Conservation (phyloP, 345 rosid species). For the Eucalyptus tenuipes region DNA sequence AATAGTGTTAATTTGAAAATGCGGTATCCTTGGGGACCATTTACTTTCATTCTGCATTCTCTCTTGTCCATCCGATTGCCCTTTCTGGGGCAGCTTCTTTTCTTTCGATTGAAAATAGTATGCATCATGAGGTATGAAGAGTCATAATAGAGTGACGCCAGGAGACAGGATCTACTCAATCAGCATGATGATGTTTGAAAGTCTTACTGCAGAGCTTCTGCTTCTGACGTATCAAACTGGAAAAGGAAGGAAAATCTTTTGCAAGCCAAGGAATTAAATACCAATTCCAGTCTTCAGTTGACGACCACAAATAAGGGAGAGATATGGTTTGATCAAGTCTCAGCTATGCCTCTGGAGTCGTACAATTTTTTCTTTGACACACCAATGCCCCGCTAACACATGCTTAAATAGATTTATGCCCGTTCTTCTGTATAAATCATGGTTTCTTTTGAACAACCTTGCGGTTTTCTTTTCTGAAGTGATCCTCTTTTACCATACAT, state of each 20-base stretch:
- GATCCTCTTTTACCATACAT: neutral
- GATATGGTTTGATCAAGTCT: conserved; percentile 90
- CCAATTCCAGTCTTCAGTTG: conserved; percentile 60
- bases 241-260: conserved; percentile 51
- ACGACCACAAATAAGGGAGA: conserved; percentile 54
- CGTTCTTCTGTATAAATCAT: neutral
- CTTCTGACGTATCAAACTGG: conserved; percentile 69
- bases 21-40: neutral
- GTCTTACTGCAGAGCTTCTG: conserved; percentile 50
- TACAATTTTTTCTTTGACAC: conserved; percentile 11
- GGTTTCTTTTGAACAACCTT: neutral
- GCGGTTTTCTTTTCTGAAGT: neutral
- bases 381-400: neutral
- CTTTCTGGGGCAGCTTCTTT: neutral
- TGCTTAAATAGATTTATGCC: neutral
- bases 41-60: neutral
- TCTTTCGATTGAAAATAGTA: neutral
- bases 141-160: neutral
- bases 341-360: conserved; percentile 80
- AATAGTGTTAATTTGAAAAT: neutral
- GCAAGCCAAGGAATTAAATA: conserved; percentile 62
- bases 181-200: neutral
- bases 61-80: neutral
- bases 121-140: neutral
- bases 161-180: neutral